Conservation (phyloP, 1,139 yeast species). For the Hyphopichia burtonii region DNA sequence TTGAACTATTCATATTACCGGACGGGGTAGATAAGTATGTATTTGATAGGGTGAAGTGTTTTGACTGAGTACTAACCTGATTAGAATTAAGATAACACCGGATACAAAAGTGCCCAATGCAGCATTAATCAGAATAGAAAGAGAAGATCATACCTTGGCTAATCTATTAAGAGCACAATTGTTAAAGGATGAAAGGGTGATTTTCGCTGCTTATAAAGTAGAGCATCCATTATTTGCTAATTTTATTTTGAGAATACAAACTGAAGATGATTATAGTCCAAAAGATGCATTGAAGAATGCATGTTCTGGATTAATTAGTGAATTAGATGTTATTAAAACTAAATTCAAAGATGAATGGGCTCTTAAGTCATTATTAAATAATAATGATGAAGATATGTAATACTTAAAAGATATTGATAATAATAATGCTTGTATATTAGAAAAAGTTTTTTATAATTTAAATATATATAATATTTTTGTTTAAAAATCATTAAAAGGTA, state of each 20-base stretch:
- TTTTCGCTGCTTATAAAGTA: conserved; percentile 95
- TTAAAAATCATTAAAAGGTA: conserved; percentile 1
- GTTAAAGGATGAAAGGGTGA: conserved; percentile 78
- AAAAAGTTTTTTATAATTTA: neutral
- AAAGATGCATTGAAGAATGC: conserved; percentile 88
- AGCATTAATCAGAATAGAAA: conserved; percentile 85
- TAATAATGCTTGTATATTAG: neutral
- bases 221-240: conserved; percentile 96
- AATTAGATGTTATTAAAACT: conserved; percentile 68
- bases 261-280: conserved; percentile 93
- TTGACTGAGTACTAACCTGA: conserved; percentile 7
- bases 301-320: conserved; percentile 77
- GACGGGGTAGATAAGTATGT: conserved; percentile 88
- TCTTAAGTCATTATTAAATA: conserved; percentile 67
- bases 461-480: conserved; percentile 2
- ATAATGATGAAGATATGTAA: conserved; percentile 47
- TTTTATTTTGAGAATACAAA: conserved; percentile 89
- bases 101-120: conserved; percentile 96
- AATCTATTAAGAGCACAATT: conserved; percentile 85
- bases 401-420: no score
- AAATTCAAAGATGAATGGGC: conserved; percentile 93
- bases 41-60: neutral
- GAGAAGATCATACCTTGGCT: conserved; percentile 97
- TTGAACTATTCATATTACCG: conserved; percentile 92
- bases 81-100: conserved; percentile 77